These are phyloP conservation scores for Diaporthe sp. DNA, from an alignment of 2,329 filamentous ascomycete genomes.

Conservation along the genomic window DNA sequence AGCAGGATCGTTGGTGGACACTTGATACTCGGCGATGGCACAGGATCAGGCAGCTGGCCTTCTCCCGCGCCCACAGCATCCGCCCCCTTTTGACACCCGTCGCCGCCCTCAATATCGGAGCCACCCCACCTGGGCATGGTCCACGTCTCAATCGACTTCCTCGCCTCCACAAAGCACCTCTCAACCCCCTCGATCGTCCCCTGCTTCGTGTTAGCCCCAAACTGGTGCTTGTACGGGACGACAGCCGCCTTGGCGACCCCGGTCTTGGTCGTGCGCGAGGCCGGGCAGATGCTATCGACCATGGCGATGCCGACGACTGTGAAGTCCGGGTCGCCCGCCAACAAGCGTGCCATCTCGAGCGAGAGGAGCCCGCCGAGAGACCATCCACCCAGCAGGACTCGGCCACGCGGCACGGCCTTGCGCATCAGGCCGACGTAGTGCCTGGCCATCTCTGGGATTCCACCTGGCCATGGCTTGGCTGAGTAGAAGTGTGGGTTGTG, in stretches of 20 bases:
- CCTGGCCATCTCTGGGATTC: slow-evolving; percentile 67
- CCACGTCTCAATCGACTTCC: slow-evolving; percentile 58
- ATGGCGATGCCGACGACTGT: slow-evolving; percentile 65
- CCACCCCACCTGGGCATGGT: slow-evolving; percentile 56
- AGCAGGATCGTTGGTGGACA: slow-evolving; percentile 61
- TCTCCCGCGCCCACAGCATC: not conserved
- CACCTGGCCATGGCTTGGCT: slow-evolving; percentile 63
- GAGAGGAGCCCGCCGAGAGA: slow-evolving; percentile 67
- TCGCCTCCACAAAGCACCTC: slow-evolving; percentile 59
- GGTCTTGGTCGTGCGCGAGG: not conserved
- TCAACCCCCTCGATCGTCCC: slow-evolving; percentile 50
- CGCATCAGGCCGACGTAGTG: slow-evolving; percentile 64
- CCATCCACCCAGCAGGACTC: slow-evolving; percentile 71
- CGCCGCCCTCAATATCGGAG: slow-evolving; percentile 12
- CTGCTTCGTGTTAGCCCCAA: slow-evolving; percentile 47
- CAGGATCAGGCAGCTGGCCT: not conserved
- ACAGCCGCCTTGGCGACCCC: slow-evolving; percentile 46
- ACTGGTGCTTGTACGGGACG: slow-evolving; percentile 47
- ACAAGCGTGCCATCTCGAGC: slow-evolving; percentile 63
- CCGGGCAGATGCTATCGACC: slow-evolving; percentile 63
- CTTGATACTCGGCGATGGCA: slow-evolving; percentile 23
- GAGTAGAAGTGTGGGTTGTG: slow-evolving; percentile 67
- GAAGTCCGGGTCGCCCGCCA: slow-evolving; percentile 54
- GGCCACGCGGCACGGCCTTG: slow-evolving; percentile 52
- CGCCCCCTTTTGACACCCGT: not conserved